These are phyloP conservation scores for Pseudovirgaria hyperparasitica DNA, from an alignment of 2,329 filamentous ascomycete species.

Conservation along the genomic window DNA sequence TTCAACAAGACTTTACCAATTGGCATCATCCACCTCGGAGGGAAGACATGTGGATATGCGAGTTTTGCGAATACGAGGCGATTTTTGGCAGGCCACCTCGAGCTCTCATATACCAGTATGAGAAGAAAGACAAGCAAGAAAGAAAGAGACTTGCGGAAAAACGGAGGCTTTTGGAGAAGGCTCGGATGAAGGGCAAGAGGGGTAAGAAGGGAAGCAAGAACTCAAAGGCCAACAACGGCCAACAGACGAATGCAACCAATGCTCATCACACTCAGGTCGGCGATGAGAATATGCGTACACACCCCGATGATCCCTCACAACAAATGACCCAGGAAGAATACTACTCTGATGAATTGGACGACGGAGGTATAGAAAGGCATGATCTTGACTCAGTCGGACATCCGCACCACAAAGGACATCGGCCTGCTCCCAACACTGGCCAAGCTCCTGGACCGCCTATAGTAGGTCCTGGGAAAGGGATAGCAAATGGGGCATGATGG, in stretches of 20 bases:
- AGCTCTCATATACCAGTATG: slow-evolving; percentile 80
- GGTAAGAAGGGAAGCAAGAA: slow-evolving; percentile 70
- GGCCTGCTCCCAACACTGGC: no score
- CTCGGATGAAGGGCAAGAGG: slow-evolving; percentile 85
- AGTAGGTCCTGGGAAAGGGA: no score
- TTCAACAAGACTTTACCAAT: slow-evolving; percentile 66
- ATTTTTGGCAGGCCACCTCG: slow-evolving; percentile 84
- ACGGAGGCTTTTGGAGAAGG: slow-evolving; percentile 73
- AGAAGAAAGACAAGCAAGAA: slow-evolving; percentile 82
- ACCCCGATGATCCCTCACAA: no score
- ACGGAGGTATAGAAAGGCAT: no score
- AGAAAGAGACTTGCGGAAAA: slow-evolving; percentile 79
- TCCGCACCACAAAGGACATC: no score
- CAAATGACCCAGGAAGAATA: no score
- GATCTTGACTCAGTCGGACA: no score
- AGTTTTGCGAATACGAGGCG: slow-evolving; percentile 94
- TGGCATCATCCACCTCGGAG: slow-evolving; percentile 55
- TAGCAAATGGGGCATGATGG: no score
- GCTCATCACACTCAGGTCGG: slow-evolving; percentile 17
- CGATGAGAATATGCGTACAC: no score
- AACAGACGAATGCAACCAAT: slow-evolving; percentile 20
- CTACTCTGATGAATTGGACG: no score
- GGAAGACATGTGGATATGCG: slow-evolving; percentile 86
- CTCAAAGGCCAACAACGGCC: slow-evolving; percentile 16
- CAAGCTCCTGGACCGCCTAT: no score